Conservation (phyloP, 768 basidiomycete species). For the Pilatotrama ljubarskyi region DNA sequence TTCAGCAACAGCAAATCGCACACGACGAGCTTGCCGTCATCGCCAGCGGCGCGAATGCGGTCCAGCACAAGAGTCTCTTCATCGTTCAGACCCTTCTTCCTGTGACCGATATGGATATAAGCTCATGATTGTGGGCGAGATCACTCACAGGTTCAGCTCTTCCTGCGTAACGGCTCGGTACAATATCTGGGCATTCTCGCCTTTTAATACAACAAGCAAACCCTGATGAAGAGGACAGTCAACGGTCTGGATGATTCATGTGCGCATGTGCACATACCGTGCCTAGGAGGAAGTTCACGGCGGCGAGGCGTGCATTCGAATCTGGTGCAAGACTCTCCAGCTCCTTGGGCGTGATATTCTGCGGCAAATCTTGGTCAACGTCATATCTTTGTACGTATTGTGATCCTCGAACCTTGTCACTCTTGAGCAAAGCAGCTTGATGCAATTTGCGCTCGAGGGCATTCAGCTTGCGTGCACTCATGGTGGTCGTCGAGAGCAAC, state of each 20-base stretch:
- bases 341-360: constrained; percentile 55
- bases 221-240: constrained; percentile 25
- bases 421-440: constrained; percentile 15
- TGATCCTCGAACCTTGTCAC: constrained; percentile 11
- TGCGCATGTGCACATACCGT: constrained; percentile 26
- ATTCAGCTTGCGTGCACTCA: constrained; percentile 8
- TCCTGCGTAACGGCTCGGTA: constrained; percentile 28
- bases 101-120: constrained; percentile 30
- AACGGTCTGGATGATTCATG: neutral
- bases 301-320: constrained; percentile 55
- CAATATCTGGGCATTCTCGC: constrained; percentile 17
- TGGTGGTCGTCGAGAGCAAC: too few species aligned
- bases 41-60: constrained; percentile 75
- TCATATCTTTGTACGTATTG: too few species aligned
- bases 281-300: constrained; percentile 78
- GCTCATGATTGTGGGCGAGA: too few species aligned
- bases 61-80: constrained; percentile 85
- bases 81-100: constrained; percentile 75
- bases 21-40: too few species aligned
- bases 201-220: constrained; percentile 23
- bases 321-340: constrained; percentile 64
- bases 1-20: too few species aligned
- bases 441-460: constrained; percentile 22
- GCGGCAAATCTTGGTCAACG: neutral
- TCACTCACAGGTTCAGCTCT: constrained; percentile 25